These are phyloP conservation scores for Neofusicoccum parvum DNA, from an alignment of 2,329 filamentous ascomycete species.

Conservation along the genomic window DNA sequence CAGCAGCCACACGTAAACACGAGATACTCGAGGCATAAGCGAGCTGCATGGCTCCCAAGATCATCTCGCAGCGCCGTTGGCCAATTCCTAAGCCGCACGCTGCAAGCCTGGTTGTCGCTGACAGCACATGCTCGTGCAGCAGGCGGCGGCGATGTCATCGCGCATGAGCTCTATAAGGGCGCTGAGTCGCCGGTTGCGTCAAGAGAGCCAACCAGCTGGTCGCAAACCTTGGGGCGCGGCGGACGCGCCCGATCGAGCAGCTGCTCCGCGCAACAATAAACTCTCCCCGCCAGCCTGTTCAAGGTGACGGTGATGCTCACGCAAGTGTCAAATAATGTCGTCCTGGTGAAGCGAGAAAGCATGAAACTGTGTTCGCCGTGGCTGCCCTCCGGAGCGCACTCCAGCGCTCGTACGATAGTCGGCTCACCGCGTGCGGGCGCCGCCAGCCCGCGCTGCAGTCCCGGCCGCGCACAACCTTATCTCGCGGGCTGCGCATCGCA, in stretches of 20 bases:
- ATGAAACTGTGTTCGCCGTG: background rate
- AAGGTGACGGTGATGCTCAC: background rate
- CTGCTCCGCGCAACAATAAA: background rate
- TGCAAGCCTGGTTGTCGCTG: background rate
- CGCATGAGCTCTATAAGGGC: background rate
- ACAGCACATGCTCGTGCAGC: background rate
- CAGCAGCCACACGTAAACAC: background rate
- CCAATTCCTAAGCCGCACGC: slow-evolving; percentile 1
- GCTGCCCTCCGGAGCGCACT: background rate
- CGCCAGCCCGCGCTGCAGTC: background rate
- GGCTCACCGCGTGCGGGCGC: background rate
- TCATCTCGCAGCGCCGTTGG: background rate
- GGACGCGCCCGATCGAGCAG: background rate
- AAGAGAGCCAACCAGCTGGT: background rate
- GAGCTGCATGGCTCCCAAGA: background rate
- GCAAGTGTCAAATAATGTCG: background rate
- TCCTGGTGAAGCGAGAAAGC: background rate
- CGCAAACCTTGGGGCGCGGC: slow-evolving; percentile 3
- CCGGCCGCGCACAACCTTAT: slow-evolving; percentile 11
- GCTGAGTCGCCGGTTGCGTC: slow-evolving; percentile 3
- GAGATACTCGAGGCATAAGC: slow-evolving; percentile 1
- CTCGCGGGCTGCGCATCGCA: background rate
- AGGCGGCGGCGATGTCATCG: background rate
- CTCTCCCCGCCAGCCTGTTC: background rate
- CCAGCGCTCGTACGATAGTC: background rate